phyloP scores from a whole-genome alignment of 2,329 filamentous ascomycete species.

The Didymella lethalis region DNA sequence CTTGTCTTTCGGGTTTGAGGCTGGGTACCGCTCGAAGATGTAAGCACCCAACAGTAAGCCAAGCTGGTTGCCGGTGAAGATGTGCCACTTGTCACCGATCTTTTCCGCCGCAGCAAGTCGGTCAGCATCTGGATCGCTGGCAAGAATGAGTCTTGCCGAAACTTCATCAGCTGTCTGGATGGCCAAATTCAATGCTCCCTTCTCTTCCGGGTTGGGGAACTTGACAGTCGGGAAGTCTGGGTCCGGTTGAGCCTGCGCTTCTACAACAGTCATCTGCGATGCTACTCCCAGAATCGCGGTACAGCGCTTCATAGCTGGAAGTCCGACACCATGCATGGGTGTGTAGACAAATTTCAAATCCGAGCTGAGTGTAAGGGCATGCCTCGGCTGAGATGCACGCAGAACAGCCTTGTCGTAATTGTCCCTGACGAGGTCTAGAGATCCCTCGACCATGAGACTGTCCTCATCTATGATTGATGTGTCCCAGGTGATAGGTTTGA shows the following conservation, averaged over 20 bases:
- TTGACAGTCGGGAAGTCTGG: conserved; percentile 70
- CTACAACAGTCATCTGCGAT: conserved; percentile 58
- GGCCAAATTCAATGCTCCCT: conserved; percentile 67
- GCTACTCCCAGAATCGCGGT: conserved; percentile 50
- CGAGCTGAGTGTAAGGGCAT: conserved; percentile 31
- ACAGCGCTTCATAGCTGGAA: conserved; percentile 56
- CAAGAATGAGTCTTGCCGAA: conserved; percentile 62
- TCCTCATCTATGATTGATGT: conserved; percentile 53
- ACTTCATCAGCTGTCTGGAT: conserved; percentile 62
- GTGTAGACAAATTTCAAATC: conserved; percentile 61
- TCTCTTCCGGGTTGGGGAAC: conserved; percentile 72
- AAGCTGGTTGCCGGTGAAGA: conserved; percentile 71
- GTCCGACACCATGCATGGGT: conserved; percentile 65
- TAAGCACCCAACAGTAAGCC: conserved; percentile 67
- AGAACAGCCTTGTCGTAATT: conserved; percentile 56
- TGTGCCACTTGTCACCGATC: conserved; percentile 64
- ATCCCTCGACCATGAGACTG: conserved; percentile 52
- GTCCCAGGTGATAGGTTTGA: conserved; percentile 61
- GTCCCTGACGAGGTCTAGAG: conserved; percentile 53
- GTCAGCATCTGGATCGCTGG: conserved; percentile 72
- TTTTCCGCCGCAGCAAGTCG: conserved; percentile 69
- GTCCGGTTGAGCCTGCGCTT: conserved; percentile 64
- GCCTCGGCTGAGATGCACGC: conserved; percentile 48
- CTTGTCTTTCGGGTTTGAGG: conserved; percentile 48
- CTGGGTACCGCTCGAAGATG: conserved; percentile 59